phyloP scores from a whole-genome alignment of 495 filamentous ascomycete genomes.

The Xylaria telfairii region DNA sequence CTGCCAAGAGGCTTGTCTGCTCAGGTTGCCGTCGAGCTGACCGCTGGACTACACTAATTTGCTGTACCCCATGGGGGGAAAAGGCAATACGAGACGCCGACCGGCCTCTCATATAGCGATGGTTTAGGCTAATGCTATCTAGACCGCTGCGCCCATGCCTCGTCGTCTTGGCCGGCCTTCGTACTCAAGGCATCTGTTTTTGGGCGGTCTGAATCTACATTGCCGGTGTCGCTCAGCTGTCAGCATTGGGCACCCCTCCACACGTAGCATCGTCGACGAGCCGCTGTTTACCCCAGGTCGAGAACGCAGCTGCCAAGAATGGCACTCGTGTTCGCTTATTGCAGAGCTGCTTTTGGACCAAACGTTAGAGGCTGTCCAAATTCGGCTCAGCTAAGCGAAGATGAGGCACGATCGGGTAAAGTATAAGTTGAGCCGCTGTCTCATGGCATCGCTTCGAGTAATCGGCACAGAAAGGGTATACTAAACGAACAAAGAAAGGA shows the following conservation, averaged over 20 bases:
- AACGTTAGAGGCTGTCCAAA: background rate
- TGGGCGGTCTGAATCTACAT: background rate
- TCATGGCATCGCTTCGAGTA: background rate
- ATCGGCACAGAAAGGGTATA: background rate
- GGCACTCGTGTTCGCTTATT: conserved; percentile 18
- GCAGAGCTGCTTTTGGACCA: background rate
- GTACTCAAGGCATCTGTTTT: background rate
- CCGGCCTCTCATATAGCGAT: background rate
- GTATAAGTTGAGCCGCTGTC: conserved; percentile 11
- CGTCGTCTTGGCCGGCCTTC: background rate
- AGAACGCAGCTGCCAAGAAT: conserved; percentile 15
- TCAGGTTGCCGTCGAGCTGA: background rate
- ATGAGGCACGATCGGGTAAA: background rate
- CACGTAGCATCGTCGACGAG: background rate
- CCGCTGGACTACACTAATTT: background rate
- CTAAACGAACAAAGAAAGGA: background rate
- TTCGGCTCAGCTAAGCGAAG: conserved; percentile 13
- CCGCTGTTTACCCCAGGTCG: conserved; percentile 11
- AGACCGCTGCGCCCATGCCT: background rate
- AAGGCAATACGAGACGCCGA: conserved; percentile 14
- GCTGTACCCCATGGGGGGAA: conserved; percentile 5
- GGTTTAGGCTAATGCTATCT: conserved; percentile 23
- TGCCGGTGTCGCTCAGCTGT: conserved; percentile 3
- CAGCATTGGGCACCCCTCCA: background rate
- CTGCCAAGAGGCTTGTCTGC: conserved; percentile 13